Conservation (phyloP, 306 rosid genomes). For the Vigna unguiculata region DNA sequence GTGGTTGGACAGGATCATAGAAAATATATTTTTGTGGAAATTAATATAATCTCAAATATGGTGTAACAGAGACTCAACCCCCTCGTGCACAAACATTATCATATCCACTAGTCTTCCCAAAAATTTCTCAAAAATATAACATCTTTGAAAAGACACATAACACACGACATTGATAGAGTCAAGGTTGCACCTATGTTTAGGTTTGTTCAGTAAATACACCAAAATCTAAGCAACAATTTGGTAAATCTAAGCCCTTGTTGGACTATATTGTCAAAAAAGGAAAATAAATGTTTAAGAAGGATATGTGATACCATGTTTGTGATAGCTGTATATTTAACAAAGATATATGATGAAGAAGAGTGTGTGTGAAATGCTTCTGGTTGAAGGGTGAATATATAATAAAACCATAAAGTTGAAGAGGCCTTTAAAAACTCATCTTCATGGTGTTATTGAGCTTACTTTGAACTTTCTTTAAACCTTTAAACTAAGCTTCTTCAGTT, state of each 20-base stretch:
- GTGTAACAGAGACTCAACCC: conserved; percentile 52
- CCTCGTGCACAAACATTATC: conserved; percentile 52
- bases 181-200: conserved; percentile 22
- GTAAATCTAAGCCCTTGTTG: conserved; percentile 32
- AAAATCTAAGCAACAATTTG: conserved; percentile 32
- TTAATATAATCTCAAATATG: conserved; percentile 44
- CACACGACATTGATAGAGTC: conserved; percentile 45
- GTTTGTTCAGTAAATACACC: conserved; percentile 33
- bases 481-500: neutral
- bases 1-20: conserved; percentile 79
- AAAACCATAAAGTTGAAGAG: conserved; percentile 42
- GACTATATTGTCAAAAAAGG: neutral
- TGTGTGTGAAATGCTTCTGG: conserved; percentile 50
- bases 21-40: conserved; percentile 36
- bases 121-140: neutral
- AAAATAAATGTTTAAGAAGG: neutral
- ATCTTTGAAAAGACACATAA: conserved; percentile 40
- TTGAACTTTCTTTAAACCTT: conserved; percentile 26
- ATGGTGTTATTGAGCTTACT: conserved; percentile 47
- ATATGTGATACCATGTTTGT: too few relatives aligned
- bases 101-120: conserved; percentile 28
- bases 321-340: conserved; percentile 55
- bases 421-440: too few relatives aligned
- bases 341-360: conserved; percentile 38
- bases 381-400: conserved; percentile 57